phyloP scores from a whole-genome alignment of 495 filamentous ascomycete genomes.

The Cairneyella variabilis region DNA sequence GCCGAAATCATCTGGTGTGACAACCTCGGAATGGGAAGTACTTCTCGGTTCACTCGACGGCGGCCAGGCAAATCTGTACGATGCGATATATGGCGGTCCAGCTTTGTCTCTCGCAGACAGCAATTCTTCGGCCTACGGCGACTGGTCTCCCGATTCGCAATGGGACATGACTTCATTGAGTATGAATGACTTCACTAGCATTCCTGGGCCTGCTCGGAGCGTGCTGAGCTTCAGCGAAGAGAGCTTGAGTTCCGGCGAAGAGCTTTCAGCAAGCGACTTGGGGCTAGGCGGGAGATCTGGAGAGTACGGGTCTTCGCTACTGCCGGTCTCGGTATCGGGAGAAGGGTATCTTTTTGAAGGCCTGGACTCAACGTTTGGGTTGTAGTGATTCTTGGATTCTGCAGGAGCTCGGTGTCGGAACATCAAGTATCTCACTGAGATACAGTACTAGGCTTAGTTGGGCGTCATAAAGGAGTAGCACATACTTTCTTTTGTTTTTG shows the following conservation, averaged over 20 bases:
- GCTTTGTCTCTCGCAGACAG: slow-evolving; percentile 40
- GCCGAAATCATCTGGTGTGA: slow-evolving; percentile 35
- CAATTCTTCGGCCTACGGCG: slow-evolving; percentile 26
- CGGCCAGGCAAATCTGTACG: slow-evolving; percentile 75
- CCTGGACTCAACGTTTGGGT: slow-evolving; percentile 29
- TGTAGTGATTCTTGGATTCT: slow-evolving; percentile 3
- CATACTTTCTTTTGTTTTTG: no score
- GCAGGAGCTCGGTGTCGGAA: background rate
- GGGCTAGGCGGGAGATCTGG: slow-evolving; percentile 4
- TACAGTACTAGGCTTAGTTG: no score
- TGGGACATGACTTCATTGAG: slow-evolving; percentile 44
- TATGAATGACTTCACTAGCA: slow-evolving; percentile 38
- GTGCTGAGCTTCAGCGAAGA: slow-evolving; percentile 75
- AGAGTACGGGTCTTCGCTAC: slow-evolving; percentile 18
- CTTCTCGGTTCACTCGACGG: slow-evolving; percentile 74
- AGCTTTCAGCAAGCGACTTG: slow-evolving; percentile 30
- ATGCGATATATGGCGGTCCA: slow-evolving; percentile 75
- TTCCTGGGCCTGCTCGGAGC: slow-evolving; percentile 53
- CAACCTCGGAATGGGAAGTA: slow-evolving; percentile 73
- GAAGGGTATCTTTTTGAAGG: slow-evolving; percentile 39
- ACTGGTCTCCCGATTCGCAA: slow-evolving; percentile 54
- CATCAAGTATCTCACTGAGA: no score
- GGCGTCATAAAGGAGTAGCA: no score
- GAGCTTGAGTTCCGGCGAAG: slow-evolving; percentile 57
- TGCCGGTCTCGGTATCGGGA: slow-evolving; percentile 20